Evolutionary conservation across 106 monocot genomes (phyloP), one percentile per base, ranked within the genome.

Genomic region (Alisma plantagoaquatica): DNA sequence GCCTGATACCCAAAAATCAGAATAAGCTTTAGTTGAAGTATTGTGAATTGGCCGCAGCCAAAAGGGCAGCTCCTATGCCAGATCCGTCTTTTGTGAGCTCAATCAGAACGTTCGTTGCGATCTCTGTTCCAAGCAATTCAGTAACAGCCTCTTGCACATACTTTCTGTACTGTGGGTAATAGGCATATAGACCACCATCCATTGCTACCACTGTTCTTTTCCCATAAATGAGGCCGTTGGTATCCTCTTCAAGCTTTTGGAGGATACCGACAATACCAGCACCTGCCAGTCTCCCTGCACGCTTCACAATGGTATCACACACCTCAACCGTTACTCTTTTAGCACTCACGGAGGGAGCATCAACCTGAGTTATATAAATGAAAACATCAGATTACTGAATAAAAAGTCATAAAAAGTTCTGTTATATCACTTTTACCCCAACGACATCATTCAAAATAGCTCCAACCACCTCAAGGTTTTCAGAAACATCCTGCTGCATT

Each of bases 111-210:
- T 72, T 75, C 41, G 51, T 61, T n/a, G 84, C 75, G 9, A 33
- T 25, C 38, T 68, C 71, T 10, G 50, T 50, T 4, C 84, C 83
- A 25, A 84, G 66, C 25, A 84, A 43, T 57, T 84, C 84, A 5
- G 41, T 28, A 0, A 84, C 75, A 46, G 84, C 78, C 17, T 72
- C 68, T 58, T 79, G 63, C 4, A 84, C 49, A 57, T 75, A 72
- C 31, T 49, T 57, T 27, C 65, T 71, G 58, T 75, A 84, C 33
- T 75, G 75, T 23, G 72, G 75, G 54, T 84, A 79, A 41, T 84
- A 63, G 65, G 72, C 78, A 41, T 84, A 84, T 3, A 84, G 75
- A 2, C 84, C 78, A 21, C 84, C 75, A 35, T 84, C 84, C 75
- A 84, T 84, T 24, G 84, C 78, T 9, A 84, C 72, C 21, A 84